These are phyloP conservation scores for Gardenia jasminoides DNA, from an alignment of 257 asterid genomes.

Conservation along the genomic window DNA sequence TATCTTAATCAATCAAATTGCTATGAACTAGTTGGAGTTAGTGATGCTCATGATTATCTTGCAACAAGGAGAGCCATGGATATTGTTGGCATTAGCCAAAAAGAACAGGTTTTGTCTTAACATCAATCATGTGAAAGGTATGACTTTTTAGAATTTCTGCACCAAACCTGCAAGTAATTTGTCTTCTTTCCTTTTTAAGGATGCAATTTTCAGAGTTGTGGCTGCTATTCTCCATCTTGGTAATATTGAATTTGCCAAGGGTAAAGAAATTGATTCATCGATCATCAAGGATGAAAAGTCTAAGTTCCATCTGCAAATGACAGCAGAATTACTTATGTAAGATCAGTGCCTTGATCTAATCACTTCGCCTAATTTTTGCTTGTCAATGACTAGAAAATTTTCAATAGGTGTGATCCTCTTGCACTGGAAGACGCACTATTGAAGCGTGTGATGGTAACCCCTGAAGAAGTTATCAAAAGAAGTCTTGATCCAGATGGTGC, in stretches of 20 bases:
- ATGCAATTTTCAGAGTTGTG: slow-evolving; percentile 96
- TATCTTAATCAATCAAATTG: slow-evolving; percentile 93
- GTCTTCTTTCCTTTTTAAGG: slow-evolving; percentile 44
- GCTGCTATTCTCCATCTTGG: slow-evolving; percentile 96
- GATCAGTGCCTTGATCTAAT: slow-evolving; percentile 22
- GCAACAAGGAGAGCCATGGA: slow-evolving; percentile 99
- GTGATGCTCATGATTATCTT: slow-evolving; percentile 88
- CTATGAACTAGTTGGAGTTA: slow-evolving; percentile 74
- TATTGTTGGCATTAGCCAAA: slow-evolving; percentile 85
- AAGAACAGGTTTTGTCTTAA: slow-evolving; percentile 68
- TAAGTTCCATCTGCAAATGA: slow-evolving; percentile 76
- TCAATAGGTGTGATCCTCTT: slow-evolving; percentile 66
- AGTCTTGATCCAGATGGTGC: slow-evolving; percentile 97
- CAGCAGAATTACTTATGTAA: slow-evolving; percentile 94
- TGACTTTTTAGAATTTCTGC: not conserved
- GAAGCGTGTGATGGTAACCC: slow-evolving; percentile 97
- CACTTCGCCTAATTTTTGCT: slow-evolving; percentile 9
- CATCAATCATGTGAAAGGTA: slow-evolving; percentile 15
- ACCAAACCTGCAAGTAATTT: slow-evolving; percentile 17
- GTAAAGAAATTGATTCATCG: slow-evolving; percentile 80
- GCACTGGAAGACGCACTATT: slow-evolving; percentile 83
- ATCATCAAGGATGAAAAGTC: slow-evolving; percentile 86
- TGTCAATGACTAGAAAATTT: slow-evolving; percentile 19
- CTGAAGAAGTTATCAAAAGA: slow-evolving; percentile 98
- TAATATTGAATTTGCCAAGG: slow-evolving; percentile 75